These are phyloP conservation scores for Flaveria bidentis DNA, from an alignment of 129 eudicot species.

Conservation along the genomic window DNA sequence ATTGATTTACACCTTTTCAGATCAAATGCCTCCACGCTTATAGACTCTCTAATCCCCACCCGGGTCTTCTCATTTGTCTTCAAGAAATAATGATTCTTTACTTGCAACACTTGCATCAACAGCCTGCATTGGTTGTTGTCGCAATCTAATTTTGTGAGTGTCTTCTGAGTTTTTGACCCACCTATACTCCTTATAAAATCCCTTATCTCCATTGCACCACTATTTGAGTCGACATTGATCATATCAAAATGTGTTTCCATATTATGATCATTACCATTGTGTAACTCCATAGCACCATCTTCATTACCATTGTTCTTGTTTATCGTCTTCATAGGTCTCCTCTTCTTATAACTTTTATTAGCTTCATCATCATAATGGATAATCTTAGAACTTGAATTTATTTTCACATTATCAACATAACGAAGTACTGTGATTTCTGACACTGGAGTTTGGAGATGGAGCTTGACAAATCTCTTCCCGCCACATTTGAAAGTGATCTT, in stretches of 20 bases:
- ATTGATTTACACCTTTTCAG: too few species aligned
- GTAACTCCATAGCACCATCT: too few species aligned
- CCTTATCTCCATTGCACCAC: background rate
- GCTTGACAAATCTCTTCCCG: background rate
- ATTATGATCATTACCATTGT: background rate
- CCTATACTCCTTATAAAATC: too few species aligned
- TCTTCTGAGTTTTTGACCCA: background rate
- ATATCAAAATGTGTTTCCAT: background rate
- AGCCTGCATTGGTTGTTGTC: background rate
- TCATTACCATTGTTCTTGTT: background rate
- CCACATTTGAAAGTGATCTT: background rate
- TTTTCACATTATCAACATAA: too few species aligned
- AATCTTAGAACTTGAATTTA: too few species aligned
- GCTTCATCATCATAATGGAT: background rate
- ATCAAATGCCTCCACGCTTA: too few species aligned
- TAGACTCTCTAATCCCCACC: too few species aligned
- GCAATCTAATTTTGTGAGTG: background rate
- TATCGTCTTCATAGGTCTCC: background rate
- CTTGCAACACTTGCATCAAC: background rate
- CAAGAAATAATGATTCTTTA: background rate
- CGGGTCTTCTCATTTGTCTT: background rate
- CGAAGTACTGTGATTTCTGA: too few species aligned
- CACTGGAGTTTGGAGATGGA: background rate
- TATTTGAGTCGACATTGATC: background rate
- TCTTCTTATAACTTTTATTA: background rate